Percentiles rank a stretch among this genome's conserved stretches.
Conservation (phyloP, 2,329 filamentous ascomycete species). For the Pochonia chlamydosporia region DNA sequence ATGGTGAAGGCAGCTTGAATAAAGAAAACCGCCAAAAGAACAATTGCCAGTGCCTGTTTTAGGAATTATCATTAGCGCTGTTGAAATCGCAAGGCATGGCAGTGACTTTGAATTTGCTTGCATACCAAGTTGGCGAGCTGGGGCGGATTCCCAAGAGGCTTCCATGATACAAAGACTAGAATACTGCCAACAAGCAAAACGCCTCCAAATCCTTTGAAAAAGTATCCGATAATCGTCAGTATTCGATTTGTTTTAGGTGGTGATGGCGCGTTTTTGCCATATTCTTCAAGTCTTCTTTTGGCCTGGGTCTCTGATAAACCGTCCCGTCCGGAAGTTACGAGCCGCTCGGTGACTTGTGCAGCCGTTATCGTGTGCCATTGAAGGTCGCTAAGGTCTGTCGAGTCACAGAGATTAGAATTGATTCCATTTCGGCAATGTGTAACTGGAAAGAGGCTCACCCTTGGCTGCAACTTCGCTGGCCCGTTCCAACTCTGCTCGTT, state of each 20-base stretch:
- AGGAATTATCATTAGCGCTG: background rate
- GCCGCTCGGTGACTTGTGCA: conserved; percentile 53
- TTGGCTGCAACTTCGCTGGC: conserved; percentile 39
- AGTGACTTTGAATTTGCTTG: background rate
- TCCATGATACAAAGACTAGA: conserved; percentile 73
- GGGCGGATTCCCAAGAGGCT: conserved; percentile 66
- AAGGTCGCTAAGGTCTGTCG: conserved; percentile 51
- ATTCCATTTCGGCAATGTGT: background rate
- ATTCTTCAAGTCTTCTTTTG: conserved; percentile 46
- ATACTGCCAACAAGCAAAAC: conserved; percentile 64
- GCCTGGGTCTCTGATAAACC: conserved; percentile 58
- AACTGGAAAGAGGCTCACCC: conserved; percentile 21
- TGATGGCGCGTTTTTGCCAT: conserved; percentile 63
- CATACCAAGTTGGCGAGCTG: conserved; percentile 54
- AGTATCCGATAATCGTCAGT: conserved; percentile 58
- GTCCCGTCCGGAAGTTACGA: conserved; percentile 47
- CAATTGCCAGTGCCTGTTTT: conserved; percentile 58
- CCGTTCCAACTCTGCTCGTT: conserved; percentile 29
- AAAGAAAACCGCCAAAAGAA: conserved; percentile 63
- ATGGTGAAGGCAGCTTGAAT: conserved; percentile 65
- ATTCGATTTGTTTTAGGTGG: conserved; percentile 56
- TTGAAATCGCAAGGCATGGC: too few species aligned
- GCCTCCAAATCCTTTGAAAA: conserved; percentile 72
- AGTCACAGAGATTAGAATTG: background rate
- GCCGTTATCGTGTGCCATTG: conserved; percentile 61